Percentiles rank a stretch among this genome's conserved stretches.
Evolutionary conservation across 1,139 yeast genomes (phyloP).

Genomic region (Suhomyces choctaworum): DNA sequence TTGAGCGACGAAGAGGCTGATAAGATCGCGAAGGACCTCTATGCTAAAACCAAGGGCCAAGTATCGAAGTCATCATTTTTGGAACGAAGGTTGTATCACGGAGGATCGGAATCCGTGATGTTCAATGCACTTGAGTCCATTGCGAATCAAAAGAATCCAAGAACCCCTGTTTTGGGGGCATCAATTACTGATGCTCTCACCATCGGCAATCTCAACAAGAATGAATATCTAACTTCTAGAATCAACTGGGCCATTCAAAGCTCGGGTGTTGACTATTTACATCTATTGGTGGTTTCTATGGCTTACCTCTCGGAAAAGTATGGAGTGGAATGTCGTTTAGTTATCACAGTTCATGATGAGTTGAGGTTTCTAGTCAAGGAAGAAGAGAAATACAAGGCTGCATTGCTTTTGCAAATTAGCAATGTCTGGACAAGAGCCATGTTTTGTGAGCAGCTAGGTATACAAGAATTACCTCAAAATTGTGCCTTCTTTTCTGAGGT

Average conservation of each 20-base stretch:
- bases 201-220: conserved; percentile 60
- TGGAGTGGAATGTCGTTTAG: conserved; percentile 72
- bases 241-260: conserved; percentile 98
- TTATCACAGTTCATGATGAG: conserved; percentile 94
- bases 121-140: conserved; percentile 86
- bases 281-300: conserved; percentile 83
- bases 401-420: conserved; percentile 81
- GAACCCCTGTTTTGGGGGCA: conserved; percentile 92
- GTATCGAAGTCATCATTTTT: conserved; percentile 32
- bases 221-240: conserved; percentile 80
- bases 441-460: conserved; percentile 91
- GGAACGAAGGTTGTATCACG: conserved; percentile 60
- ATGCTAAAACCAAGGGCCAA: conserved; percentile 81
- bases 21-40: conserved; percentile 65
- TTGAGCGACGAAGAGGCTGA: conserved; percentile 70
- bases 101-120: conserved; percentile 92
- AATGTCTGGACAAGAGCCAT: conserved; percentile 96
- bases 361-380: conserved; percentile 76
- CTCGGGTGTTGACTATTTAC: conserved; percentile 95
- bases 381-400: conserved; percentile 71
- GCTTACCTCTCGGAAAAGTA: conserved; percentile 70
- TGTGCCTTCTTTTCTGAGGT: conserved; percentile 96
- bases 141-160: conserved; percentile 81
- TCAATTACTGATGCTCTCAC: conserved; percentile 86
- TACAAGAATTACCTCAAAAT: conserved; percentile 85